Conservation (phyloP, 352 stramenopile species). For the Phytophthora idaei region DNA sequence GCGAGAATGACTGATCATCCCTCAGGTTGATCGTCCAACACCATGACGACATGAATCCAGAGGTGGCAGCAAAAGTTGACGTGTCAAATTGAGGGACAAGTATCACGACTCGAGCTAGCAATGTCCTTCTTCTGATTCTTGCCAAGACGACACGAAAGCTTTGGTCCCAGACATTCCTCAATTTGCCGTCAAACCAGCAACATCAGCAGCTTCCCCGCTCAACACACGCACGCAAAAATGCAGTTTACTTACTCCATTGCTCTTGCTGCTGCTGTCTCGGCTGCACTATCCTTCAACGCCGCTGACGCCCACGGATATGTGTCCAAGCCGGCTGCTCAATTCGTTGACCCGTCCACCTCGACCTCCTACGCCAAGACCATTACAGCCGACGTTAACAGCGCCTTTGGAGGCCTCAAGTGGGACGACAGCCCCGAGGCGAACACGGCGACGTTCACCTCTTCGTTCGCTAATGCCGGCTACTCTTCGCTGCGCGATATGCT, state of each 20-base stretch:
- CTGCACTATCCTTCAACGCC: constrained; percentile 20
- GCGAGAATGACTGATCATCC: constrained; percentile 9
- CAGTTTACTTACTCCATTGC: constrained; percentile 9
- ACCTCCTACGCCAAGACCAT: constrained; percentile 54
- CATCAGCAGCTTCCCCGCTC: background rate
- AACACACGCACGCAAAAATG: constrained; percentile 9
- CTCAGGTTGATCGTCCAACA: constrained; percentile 13
- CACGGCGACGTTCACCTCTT: constrained; percentile 33
- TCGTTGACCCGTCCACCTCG: constrained; percentile 27
- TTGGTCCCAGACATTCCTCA: constrained; percentile 22
- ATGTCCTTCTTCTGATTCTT: constrained; percentile 9
- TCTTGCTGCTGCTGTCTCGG: background rate
- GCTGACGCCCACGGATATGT: constrained; percentile 61
- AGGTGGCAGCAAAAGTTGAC: constrained; percentile 8
- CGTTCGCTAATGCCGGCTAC: constrained; percentile 48
- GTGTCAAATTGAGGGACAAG: constrained; percentile 4
- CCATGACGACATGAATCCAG: constrained; percentile 9
- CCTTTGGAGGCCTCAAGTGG: constrained; percentile 38
- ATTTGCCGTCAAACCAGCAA: constrained; percentile 25
- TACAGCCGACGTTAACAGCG: constrained; percentile 38
- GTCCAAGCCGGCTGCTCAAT: constrained; percentile 46
- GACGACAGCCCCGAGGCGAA: constrained; percentile 35
- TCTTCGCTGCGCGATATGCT: constrained; percentile 51
- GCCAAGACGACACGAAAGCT: constrained; percentile 1
- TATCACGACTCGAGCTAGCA: background rate